These are phyloP conservation scores for Eutrema japonicum DNA, from an alignment of 345 rosid species.

Conservation along the genomic window DNA sequence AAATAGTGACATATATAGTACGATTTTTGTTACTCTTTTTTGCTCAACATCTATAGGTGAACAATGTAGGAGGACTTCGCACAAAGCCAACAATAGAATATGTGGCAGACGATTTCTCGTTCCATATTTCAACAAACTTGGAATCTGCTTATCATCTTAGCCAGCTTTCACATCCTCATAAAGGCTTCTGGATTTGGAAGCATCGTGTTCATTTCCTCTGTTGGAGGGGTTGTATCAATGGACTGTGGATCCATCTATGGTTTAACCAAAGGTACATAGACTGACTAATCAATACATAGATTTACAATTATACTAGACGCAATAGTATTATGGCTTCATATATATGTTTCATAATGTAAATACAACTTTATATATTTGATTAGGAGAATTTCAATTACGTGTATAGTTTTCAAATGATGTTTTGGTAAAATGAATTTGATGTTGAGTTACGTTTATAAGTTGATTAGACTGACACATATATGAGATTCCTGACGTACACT, in stretches of 20 bases:
- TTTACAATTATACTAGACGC: too few relatives aligned
- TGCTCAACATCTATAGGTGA: slow-evolving; percentile 44
- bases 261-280: slow-evolving; percentile 46
- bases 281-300: too few relatives aligned
- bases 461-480: too few relatives aligned
- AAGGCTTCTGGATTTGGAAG: slow-evolving; percentile 58
- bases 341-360: background rate
- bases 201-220: slow-evolving; percentile 54
- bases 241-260: slow-evolving; percentile 43
- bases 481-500: too few relatives aligned
- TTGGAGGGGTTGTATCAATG: slow-evolving; percentile 39
- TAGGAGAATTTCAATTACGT: background rate
- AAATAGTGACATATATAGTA: too few relatives aligned
- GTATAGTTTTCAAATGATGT: background rate
- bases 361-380: background rate
- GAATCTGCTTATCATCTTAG: slow-evolving; percentile 56
- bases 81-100: slow-evolving; percentile 50
- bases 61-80: slow-evolving; percentile 52
- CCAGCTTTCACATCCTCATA: slow-evolving; percentile 57
- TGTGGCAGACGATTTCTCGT: slow-evolving; percentile 50
- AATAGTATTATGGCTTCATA: too few relatives aligned
- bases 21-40: too few relatives aligned
- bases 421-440: too few relatives aligned
- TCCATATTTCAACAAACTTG: slow-evolving; percentile 48
- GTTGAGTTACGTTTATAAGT: background rate